phyloP scores from a whole-genome alignment of 106 monocot genomes.

The Dioscorea alata region DNA sequence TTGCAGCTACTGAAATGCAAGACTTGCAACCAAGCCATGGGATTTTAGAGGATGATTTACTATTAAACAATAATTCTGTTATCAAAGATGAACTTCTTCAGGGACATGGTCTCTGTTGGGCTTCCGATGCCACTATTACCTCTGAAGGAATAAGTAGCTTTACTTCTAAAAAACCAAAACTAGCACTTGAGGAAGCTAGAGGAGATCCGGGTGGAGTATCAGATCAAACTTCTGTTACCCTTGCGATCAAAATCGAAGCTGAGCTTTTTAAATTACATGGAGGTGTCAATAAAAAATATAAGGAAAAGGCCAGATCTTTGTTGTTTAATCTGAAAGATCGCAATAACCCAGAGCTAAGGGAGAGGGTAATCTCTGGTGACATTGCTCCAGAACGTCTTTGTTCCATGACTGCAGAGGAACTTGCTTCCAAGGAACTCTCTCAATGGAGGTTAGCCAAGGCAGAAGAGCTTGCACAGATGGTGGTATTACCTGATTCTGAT shows the following conservation, averaged over 20 bases:
- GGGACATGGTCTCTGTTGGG: slow-evolving; percentile 88
- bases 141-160: slow-evolving; percentile 11
- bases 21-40: slow-evolving; percentile 16
- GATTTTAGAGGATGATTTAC: slow-evolving; percentile 21
- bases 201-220: not conserved
- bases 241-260: slow-evolving; percentile 71
- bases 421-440: slow-evolving; percentile 93
- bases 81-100: slow-evolving; percentile 87
- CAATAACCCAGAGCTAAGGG: slow-evolving; percentile 75
- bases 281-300: slow-evolving; percentile 98
- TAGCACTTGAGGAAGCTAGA: slow-evolving; percentile 16
- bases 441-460: slow-evolving; percentile 93
- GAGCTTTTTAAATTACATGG: slow-evolving; percentile 83
- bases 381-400: slow-evolving; percentile 77
- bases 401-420: slow-evolving; percentile 89
- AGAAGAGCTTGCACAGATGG: slow-evolving; percentile 82
- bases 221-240: slow-evolving; percentile 24
- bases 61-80: slow-evolving; percentile 12
- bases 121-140: slow-evolving; percentile 26
- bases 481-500: slow-evolving; percentile 63
- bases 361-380: slow-evolving; percentile 63
- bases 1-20: slow-evolving; percentile 7
- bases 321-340: slow-evolving; percentile 92
- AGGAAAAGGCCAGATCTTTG: slow-evolving; percentile 90
- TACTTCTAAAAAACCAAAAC: slow-evolving; percentile 42